Evolutionary conservation across 2,329 filamentous ascomycete species (phyloP).

Genomic region (Dendrostoma leiphaemia): DNA sequence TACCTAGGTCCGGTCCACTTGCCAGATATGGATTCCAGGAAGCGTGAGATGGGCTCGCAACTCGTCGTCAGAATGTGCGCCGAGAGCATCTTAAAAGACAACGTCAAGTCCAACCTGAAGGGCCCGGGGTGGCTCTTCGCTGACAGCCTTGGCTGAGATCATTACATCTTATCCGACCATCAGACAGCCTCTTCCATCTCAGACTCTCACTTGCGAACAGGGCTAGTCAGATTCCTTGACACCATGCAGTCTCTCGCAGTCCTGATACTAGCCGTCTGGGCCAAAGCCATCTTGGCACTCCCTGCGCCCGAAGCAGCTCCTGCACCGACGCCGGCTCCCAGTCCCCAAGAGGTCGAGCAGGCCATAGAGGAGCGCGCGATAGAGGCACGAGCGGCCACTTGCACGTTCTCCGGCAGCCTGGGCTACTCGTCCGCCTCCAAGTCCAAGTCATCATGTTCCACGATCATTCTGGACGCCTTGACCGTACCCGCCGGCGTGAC

Average conservation of each 20-base stretch:
- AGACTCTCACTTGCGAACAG: not conserved
- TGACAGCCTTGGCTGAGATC: too few relatives aligned
- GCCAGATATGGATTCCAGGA: too few relatives aligned
- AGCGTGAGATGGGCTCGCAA: too few relatives aligned
- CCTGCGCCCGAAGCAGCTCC: conserved; percentile 2
- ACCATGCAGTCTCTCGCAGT: not conserved
- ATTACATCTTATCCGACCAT: too few relatives aligned
- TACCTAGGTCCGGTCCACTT: too few relatives aligned
- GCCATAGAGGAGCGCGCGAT: conserved; percentile 8
- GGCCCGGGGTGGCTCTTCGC: too few relatives aligned
- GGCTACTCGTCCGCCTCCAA: conserved; percentile 37
- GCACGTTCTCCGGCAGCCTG: conserved; percentile 53
- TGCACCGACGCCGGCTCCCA: conserved; percentile 10
- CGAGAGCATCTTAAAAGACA: too few relatives aligned
- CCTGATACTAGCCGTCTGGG: conserved; percentile 1
- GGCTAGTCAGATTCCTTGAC: not conserved
- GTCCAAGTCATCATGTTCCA: conserved; percentile 39
- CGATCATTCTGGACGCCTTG: conserved; percentile 36
- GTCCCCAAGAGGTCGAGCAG: conserved; percentile 1
- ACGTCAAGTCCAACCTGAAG: too few relatives aligned
- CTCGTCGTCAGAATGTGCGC: too few relatives aligned
- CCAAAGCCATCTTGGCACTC: not conserved
- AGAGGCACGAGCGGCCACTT: conserved; percentile 28
- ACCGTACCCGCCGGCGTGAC: conserved; percentile 34
- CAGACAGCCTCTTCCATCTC: not conserved